phyloP scores from a whole-genome alignment of 192 early-diverging fungal species.

The Backusella parvicylindrica region DNA sequence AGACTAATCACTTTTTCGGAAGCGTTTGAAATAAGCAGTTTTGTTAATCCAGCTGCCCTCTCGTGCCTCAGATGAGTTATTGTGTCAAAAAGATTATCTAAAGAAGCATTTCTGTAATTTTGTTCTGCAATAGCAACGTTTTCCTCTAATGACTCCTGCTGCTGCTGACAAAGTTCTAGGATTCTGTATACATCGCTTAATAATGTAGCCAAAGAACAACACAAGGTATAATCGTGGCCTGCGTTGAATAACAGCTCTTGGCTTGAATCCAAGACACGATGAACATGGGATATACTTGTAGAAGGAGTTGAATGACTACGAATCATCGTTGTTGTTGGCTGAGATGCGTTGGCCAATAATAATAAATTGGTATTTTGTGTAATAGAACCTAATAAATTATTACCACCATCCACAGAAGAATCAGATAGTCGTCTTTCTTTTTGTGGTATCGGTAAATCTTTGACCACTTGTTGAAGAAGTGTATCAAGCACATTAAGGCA shows the following conservation, averaged over 20 bases:
- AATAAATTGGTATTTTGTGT: slow-evolving; percentile 12
- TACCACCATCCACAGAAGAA: background rate
- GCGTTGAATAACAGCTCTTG: slow-evolving; percentile 9
- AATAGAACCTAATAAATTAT: slow-evolving; percentile 27
- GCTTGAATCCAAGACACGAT: slow-evolving; percentile 9
- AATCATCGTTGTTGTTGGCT: background rate
- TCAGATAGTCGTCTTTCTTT: slow-evolving; percentile 22
- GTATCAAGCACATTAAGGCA: slow-evolving; percentile 47
- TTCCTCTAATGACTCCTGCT: slow-evolving; percentile 16
- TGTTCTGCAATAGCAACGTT: background rate
- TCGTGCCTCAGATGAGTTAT: background rate
- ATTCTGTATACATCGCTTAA: slow-evolving; percentile 48
- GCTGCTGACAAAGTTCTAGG: slow-evolving; percentile 34
- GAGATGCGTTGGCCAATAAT: background rate
- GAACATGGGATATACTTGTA: slow-evolving; percentile 18
- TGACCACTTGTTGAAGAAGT: slow-evolving; percentile 44
- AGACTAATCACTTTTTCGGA: background rate
- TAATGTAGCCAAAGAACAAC: slow-evolving; percentile 51
- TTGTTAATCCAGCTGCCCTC: background rate
- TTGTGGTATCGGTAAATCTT: background rate
- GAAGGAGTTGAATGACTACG: slow-evolving; percentile 21
- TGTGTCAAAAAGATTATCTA: background rate
- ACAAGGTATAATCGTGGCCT: slow-evolving; percentile 45
- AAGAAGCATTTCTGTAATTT: background rate
- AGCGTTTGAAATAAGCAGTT: background rate